phyloP scores from a whole-genome alignment of 148 eudicot species.

The Vaccinium macrocarpon region DNA sequence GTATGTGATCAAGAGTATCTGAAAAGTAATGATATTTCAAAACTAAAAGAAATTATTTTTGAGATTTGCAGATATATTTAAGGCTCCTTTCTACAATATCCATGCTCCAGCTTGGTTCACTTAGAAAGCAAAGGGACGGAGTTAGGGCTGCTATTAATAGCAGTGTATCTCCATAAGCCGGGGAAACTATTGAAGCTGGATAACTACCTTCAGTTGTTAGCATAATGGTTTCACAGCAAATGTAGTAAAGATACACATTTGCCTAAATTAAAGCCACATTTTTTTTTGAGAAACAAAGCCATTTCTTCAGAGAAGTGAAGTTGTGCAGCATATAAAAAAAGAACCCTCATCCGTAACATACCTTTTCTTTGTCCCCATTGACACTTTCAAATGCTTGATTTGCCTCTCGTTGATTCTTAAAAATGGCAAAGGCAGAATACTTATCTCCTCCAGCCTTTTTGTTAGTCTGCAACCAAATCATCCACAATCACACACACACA shows the following conservation, averaged over 20 bases:
- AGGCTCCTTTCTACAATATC: not conserved
- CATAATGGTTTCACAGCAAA: not conserved
- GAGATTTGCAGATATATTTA: not conserved
- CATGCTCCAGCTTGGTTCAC: not conserved
- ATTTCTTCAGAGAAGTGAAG: not conserved
- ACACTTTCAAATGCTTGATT: slow-evolving; percentile 50
- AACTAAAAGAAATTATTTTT: not conserved
- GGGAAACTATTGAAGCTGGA: not conserved
- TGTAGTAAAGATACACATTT: not conserved
- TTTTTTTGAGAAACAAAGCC: too few species aligned
- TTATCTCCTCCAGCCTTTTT: slow-evolving; percentile 43
- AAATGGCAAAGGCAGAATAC: slow-evolving; percentile 57
- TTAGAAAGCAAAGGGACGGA: not conserved
- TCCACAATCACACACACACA: not conserved
- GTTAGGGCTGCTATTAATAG: not conserved
- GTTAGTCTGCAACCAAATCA: slow-evolving; percentile 34
- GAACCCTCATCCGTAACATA: slow-evolving; percentile 14
- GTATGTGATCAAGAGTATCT: not conserved
- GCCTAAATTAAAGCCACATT: not conserved
- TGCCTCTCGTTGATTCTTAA: slow-evolving; percentile 53
- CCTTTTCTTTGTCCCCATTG: slow-evolving; percentile 50
- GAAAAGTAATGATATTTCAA: not conserved
- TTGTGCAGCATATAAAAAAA: not conserved
- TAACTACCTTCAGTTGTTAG: not conserved
- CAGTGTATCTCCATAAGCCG: not conserved